Evolutionary conservation across 2,329 filamentous ascomycete genomes (phyloP).

Genomic region (Fulvia fulva): DNA sequence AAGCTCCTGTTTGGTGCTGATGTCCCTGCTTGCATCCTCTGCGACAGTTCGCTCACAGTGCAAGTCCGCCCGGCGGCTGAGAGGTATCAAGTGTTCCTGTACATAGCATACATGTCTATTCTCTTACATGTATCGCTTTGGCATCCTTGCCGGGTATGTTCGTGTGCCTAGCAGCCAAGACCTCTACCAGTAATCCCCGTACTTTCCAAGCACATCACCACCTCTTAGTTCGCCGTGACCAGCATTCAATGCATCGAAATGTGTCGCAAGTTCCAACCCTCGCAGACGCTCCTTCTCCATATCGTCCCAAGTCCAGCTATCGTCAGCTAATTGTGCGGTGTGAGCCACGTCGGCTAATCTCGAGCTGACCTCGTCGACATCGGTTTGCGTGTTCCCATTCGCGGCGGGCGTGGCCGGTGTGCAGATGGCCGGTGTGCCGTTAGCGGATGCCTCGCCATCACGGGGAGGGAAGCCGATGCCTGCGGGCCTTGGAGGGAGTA

Average conservation of each 20-base stretch:
- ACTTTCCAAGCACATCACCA: conserved; percentile 44
- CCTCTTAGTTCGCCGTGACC: conserved; percentile 50
- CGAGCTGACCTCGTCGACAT: conserved; percentile 28
- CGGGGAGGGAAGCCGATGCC: conserved; percentile 40
- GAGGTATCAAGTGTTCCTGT: not conserved
- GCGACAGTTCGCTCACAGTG: not conserved
- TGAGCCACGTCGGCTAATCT: conserved; percentile 21
- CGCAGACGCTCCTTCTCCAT: conserved; percentile 56
- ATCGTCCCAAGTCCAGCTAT: conserved; percentile 57
- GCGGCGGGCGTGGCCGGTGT: conserved; percentile 25
- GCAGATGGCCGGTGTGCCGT: conserved; percentile 21
- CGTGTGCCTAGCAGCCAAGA: not conserved
- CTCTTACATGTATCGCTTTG: conserved; percentile 2
- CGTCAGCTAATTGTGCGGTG: conserved; percentile 22
- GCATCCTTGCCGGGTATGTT: conserved; percentile 11
- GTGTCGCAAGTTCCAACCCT: conserved; percentile 53
- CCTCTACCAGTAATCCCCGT: conserved; percentile 27
- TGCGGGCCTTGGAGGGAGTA: conserved; percentile 70
- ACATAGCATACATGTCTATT: not conserved
- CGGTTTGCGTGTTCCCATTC: conserved; percentile 18
- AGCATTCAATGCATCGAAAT: conserved; percentile 53
- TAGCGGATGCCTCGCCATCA: conserved; percentile 19
- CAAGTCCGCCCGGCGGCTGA: not conserved
- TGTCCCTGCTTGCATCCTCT: too few species aligned
- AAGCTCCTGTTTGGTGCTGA: too few species aligned